A percentile compares a stretch with the other conserved stretches of the same genome.
Evolutionary conservation across 2,329 filamentous ascomycete genomes (phyloP).

Genomic region (Metarhizium humberi): DNA sequence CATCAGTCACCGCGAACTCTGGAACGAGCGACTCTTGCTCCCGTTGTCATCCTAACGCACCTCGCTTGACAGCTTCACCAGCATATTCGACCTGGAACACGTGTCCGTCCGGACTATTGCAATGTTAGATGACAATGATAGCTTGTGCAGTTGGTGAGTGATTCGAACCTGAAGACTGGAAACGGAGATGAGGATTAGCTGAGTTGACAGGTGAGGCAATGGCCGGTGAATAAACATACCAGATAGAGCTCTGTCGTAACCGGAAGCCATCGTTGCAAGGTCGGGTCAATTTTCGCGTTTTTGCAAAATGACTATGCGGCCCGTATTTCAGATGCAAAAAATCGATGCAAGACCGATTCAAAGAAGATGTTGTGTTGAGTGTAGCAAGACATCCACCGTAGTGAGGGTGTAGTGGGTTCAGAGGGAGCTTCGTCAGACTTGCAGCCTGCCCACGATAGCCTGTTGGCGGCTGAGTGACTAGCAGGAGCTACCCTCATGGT

Average conservation of each 20-base stretch:
- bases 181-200: slow-evolving; percentile 28
- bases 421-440: slow-evolving; percentile 29
- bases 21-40: neutral
- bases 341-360: neutral
- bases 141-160: neutral
- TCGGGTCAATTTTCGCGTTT: neutral
- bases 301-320: neutral
- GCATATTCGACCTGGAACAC: slow-evolving; percentile 99
- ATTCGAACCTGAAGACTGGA: slow-evolving; percentile 68
- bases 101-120: slow-evolving; percentile 84
- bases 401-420: neutral
- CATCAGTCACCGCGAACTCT: slow-evolving; percentile 10
- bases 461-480: neutral
- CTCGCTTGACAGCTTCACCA: slow-evolving; percentile 96
- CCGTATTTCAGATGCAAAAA: neutral
- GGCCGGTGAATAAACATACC: slow-evolving; percentile 50
- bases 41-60: slow-evolving; percentile 34
- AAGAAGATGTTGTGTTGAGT: slow-evolving; percentile 4
- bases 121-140: slow-evolving; percentile 31
- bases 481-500: neutral
- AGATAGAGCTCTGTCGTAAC: slow-evolving; percentile 98
- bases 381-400: slow-evolving; percentile 1
- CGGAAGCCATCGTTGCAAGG: slow-evolving; percentile 61
- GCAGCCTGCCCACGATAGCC: slow-evolving; percentile 21
- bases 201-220: neutral